phyloP scores from a whole-genome alignment of 257 asterid genomes.

The Scutellaria galericulata region DNA sequence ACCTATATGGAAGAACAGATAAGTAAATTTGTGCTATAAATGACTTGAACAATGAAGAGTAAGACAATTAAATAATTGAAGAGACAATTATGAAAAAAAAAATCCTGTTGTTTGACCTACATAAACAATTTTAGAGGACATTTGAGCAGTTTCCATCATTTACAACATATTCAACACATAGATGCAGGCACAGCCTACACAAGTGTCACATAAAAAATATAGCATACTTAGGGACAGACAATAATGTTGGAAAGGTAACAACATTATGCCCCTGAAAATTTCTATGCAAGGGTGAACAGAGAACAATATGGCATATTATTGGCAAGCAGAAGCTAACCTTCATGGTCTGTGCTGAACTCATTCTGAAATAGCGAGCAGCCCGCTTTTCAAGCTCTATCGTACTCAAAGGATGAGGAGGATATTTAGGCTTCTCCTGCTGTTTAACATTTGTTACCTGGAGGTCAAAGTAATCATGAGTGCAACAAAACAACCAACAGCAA shows the following conservation, averaged over 20 bases:
- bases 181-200: constrained; percentile 22
- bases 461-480: constrained; percentile 32
- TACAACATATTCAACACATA: constrained; percentile 18
- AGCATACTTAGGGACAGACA: constrained; percentile 31
- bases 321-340: constrained; percentile 57
- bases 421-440: constrained; percentile 77
- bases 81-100: constrained; percentile 7
- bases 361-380: constrained; percentile 90
- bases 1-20: constrained; percentile 54
- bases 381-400: constrained; percentile 99
- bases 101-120: constrained; percentile 24
- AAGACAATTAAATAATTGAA: background rate
- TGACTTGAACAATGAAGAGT: constrained; percentile 17
- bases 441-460: constrained; percentile 76
- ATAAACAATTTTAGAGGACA: constrained; percentile 25
- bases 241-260: constrained; percentile 16
- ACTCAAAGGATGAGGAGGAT: constrained; percentile 94
- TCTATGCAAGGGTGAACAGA: constrained; percentile 6
- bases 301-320: constrained; percentile 32
- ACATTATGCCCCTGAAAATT: constrained; percentile 15
- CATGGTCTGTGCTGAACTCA: constrained; percentile 98
- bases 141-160: background rate
- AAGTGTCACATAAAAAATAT: constrained; percentile 19
- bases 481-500: constrained; percentile 24
- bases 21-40: constrained; percentile 17